Percentiles rank a stretch among this genome's conserved stretches.
These are phyloP conservation scores for Trypanosoma theileri DNA, from an alignment of 208 protist genomes.

Conservation along the genomic window DNA sequence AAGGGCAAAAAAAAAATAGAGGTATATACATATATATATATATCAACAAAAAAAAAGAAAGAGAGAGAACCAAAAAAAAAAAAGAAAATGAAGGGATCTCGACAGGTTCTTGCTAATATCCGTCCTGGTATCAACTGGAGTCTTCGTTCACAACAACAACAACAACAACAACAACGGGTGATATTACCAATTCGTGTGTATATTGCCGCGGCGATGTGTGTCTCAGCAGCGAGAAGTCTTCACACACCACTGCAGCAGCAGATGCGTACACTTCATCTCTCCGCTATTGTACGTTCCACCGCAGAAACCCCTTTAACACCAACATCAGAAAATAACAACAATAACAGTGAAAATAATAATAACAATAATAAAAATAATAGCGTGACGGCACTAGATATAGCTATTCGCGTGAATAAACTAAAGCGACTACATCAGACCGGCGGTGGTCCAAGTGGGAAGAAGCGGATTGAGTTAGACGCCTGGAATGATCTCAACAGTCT, in stretches of 20 bases:
- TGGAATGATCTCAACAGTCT: conserved; percentile 78
- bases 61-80: conserved; percentile 1
- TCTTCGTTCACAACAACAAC: background rate
- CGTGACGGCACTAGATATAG: conserved; percentile 79
- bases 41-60: background rate
- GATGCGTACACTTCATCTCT: background rate
- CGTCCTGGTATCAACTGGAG: background rate
- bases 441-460: conserved; percentile 50
- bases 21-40: background rate
- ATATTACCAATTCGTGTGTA: too few relatives aligned
- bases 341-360: conserved; percentile 9
- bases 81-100: conserved; percentile 14
- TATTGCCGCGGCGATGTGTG: too few relatives aligned
- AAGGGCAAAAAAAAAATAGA: too few relatives aligned
- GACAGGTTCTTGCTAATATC: background rate
- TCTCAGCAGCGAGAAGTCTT: too few relatives aligned
- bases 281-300: conserved; percentile 4
- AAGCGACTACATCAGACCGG: conserved; percentile 80
- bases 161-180: too few relatives aligned
- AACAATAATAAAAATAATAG: conserved; percentile 7
- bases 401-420: conserved; percentile 84
- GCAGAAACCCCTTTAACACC: background rate
- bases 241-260: too few relatives aligned
- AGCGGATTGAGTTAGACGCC: conserved; percentile 71
- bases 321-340: conserved; percentile 9